These are phyloP conservation scores for Penicillium sp. DNA, from an alignment of 2,329 filamentous ascomycete species.

Conservation along the genomic window DNA sequence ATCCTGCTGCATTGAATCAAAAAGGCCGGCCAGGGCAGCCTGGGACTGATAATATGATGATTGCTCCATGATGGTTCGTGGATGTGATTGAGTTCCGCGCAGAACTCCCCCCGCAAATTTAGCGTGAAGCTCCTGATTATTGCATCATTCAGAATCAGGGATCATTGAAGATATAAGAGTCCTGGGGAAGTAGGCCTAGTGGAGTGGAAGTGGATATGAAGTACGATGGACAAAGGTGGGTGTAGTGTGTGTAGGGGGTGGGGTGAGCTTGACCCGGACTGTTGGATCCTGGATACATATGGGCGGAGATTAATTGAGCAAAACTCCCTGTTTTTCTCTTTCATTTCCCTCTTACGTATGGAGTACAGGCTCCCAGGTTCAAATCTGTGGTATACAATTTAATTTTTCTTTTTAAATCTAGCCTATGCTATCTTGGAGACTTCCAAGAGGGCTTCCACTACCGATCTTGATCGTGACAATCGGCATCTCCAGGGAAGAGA, in stretches of 20 bases:
- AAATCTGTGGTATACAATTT: too few species aligned
- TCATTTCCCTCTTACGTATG: neutral
- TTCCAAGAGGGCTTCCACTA: neutral
- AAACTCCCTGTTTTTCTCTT: neutral
- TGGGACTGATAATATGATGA: constrained; percentile 30
- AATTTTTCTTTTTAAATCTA: too few species aligned
- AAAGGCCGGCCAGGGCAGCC: constrained; percentile 29
- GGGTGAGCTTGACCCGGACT: constrained; percentile 16
- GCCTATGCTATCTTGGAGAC: neutral
- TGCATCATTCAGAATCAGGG: constrained; percentile 8
- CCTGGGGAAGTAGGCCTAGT: neutral
- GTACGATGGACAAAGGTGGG: constrained; percentile 1
- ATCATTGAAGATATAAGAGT: neutral
- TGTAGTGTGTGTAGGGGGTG: constrained; percentile 12
- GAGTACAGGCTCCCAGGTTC: too few species aligned
- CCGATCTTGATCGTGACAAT: neutral
- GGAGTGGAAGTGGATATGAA: neutral
- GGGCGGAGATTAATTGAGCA: constrained; percentile 23
- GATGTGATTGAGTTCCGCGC: constrained; percentile 7
- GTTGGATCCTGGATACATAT: constrained; percentile 18
- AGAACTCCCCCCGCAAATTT: constrained; percentile 10
- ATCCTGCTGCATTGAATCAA: constrained; percentile 27
- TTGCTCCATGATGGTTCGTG: constrained; percentile 24
- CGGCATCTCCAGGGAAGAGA: neutral
- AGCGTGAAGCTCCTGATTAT: constrained; percentile 9